Percentiles rank a stretch among this genome's conserved stretches.
Conservation (phyloP, 73 alveolate genomes). For the Tetrahymena elliotti region DNA sequence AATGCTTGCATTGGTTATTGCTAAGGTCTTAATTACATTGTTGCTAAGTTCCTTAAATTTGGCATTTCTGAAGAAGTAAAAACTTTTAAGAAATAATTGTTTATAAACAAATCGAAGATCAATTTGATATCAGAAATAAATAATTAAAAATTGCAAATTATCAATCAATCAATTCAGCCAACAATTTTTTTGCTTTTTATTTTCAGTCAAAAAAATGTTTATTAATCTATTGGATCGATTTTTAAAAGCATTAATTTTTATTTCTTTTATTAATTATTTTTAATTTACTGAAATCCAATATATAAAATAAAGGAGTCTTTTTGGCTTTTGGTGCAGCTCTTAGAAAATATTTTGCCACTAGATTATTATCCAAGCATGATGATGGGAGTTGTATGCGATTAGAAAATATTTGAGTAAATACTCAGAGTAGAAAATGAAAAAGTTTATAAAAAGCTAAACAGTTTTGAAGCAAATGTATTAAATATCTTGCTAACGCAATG, state of each 20-base stretch:
- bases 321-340: slow-evolving; percentile 25
- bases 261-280: background rate
- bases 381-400: slow-evolving; percentile 26
- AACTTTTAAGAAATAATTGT: background rate
- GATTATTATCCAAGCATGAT: slow-evolving; percentile 22
- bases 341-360: slow-evolving; percentile 25
- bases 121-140: background rate
- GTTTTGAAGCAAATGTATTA: slow-evolving; percentile 1
- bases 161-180: background rate
- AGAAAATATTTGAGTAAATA: background rate
- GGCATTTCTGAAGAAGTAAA: background rate
- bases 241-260: too few species aligned
- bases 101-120: background rate
- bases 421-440: background rate
- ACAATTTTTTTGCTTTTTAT: background rate
- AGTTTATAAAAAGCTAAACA: background rate
- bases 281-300: background rate
- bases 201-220: background rate
- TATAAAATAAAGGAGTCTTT: slow-evolving; percentile 3
- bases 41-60: background rate
- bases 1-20: slow-evolving; percentile 39
- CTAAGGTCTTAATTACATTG: slow-evolving; percentile 35
- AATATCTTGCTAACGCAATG: slow-evolving; percentile 11
- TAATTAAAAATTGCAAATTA: background rate
- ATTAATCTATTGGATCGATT: too few species aligned